Conservation (phyloP, 2,329 filamentous ascomycete species). For the Cytospora mali region DNA sequence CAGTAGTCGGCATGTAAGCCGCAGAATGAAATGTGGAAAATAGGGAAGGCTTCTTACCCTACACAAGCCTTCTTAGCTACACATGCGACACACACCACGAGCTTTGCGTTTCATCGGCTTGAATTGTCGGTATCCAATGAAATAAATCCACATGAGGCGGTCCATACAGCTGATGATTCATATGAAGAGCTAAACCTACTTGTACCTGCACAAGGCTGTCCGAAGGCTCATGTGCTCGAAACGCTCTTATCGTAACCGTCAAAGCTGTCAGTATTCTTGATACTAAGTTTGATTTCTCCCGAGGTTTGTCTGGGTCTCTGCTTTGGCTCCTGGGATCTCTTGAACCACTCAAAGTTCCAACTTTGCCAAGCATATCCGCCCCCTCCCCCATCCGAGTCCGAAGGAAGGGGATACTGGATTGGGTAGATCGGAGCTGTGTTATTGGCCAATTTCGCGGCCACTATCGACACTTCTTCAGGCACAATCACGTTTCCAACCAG, state of each 20-base stretch:
- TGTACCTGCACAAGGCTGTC: not conserved
- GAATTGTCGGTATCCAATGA: constrained; percentile 15
- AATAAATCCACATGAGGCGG: not conserved
- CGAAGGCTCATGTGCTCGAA: too few relatives aligned
- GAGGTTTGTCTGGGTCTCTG: not conserved
- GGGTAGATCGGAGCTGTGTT: not conserved
- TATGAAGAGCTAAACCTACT: not conserved
- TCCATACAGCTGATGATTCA: not conserved
- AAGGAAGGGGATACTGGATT: not conserved
- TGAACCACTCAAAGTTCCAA: not conserved
- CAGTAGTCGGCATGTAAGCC: too few relatives aligned
- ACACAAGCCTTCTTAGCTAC: too few relatives aligned
- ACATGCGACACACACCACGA: not conserved
- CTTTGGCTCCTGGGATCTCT: not conserved
- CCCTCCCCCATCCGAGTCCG: not conserved
- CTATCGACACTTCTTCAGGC: not conserved
- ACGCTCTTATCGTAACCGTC: not conserved
- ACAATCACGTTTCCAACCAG: not conserved
- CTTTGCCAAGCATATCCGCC: not conserved
- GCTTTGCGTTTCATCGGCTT: constrained; percentile 15
- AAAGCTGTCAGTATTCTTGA: not conserved
- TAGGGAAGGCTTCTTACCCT: not conserved
- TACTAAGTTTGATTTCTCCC: not conserved
- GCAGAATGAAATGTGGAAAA: too few relatives aligned
- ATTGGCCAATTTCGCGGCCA: not conserved